Evolutionary conservation across 305 asterid genomes (phyloP).

Genomic region (Nicotiana rustica): DNA sequence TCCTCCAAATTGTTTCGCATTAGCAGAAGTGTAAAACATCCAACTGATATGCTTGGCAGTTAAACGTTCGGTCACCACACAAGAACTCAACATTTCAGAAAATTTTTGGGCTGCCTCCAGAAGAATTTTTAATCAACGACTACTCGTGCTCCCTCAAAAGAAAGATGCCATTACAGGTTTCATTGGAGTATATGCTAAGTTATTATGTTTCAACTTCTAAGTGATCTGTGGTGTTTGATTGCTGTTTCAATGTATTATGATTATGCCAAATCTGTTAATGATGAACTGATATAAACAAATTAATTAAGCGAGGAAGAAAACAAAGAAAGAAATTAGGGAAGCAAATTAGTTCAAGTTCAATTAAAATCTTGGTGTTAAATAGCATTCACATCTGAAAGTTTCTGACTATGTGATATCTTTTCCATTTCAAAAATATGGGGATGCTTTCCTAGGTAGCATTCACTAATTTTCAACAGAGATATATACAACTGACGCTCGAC

Average conservation of each 20-base stretch:
- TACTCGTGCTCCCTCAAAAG: slow-evolving; percentile 85
- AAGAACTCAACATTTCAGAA: slow-evolving; percentile 79
- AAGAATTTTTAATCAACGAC: slow-evolving; percentile 88
- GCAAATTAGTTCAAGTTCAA: neutral
- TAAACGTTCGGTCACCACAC: slow-evolving; percentile 84
- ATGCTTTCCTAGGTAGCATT: slow-evolving; percentile 13
- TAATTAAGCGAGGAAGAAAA: neutral
- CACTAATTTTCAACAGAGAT: neutral
- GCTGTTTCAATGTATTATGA: slow-evolving; percentile 7
- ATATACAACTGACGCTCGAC: neutral
- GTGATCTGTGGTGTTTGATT: slow-evolving; percentile 20
- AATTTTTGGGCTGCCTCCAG: slow-evolving; percentile 76
- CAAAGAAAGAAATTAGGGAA: neutral
- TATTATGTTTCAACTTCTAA: slow-evolving; percentile 1
- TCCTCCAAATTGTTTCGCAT: neutral
- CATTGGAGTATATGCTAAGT: neutral
- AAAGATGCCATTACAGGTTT: slow-evolving; percentile 90
- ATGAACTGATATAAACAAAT: neutral
- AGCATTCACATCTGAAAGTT: slow-evolving; percentile 9
- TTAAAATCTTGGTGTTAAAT: slow-evolving; percentile 1
- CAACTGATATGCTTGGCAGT: slow-evolving; percentile 55
- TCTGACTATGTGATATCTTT: neutral
- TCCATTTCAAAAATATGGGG: neutral
- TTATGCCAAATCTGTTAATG: neutral
- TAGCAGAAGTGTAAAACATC: slow-evolving; percentile 9